Base-by-base conservation (phyloP, 2,329 filamentous ascomycete genomes). In the Ophiostoma sp. region DNA sequence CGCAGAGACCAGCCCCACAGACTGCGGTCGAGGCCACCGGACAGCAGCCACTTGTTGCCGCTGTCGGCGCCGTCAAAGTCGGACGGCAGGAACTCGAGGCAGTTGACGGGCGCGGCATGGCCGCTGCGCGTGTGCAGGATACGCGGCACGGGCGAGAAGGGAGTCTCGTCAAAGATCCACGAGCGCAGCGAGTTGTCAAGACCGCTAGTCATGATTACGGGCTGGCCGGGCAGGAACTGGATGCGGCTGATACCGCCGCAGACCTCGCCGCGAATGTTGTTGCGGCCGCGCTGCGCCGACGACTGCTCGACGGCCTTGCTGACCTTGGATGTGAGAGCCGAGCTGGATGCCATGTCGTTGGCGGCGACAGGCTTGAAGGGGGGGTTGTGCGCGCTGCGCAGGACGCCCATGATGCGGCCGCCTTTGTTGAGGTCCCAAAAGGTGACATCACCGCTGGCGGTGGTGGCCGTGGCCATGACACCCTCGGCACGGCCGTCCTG, bases 1-100 rank as follows among this genome's bases (percentile, higher is more conserved):
- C 95, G 90, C 78, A 99, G 82, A 84, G 94, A 98, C 88, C 96
- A 97, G 1, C 92, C 94, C 94, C 95, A 98, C 2, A 99, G 83
- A 79, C 93, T 97, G 74, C 93, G 87, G 77, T 99, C 96, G 75
- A 89, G 87, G 71, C 93, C 94, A 74, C 92, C 92, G 76, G 93
- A 97, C 70, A 99, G 83, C 7, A 98, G 83, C 94, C 94, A 98
- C 80, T 98, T 98, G 71, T 94, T 95, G 65, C 89, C 89, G 62
- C 89, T 89, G 75, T 97, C 94, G 7, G 93, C 88, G 20, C 94
- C 94, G 75, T 98, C 94, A 57, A 95, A 94, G 74, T 93, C 90
- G 0, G 93, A 88, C 0, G 94, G 94, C 35, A 98, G 80, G 79
- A 98, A 99, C 72, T 90, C 85, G 39, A 99, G 84, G 68, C 87